Evolutionary conservation across 75 land plant species (phyloP).

Genomic region (Sequoiadendron giganteum): DNA sequence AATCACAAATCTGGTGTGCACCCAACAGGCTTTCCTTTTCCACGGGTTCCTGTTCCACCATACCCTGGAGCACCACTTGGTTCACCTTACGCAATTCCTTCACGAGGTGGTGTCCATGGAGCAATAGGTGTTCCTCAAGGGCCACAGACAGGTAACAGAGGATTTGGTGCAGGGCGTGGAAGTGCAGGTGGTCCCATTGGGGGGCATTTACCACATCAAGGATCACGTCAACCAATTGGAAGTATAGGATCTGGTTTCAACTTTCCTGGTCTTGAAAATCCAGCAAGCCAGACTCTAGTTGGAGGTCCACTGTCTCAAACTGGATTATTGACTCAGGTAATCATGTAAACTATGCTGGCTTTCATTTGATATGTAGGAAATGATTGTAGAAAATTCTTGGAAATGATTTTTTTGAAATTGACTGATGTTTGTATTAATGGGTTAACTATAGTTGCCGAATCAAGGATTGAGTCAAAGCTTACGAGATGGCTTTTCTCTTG

Average conservation of each 20-base stretch:
- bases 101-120: conserved; percentile 94
- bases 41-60: conserved; percentile 79
- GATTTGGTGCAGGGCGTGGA: conserved; percentile 92
- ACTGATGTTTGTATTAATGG: background rate
- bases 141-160: conserved; percentile 80
- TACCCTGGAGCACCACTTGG: conserved; percentile 84
- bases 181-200: conserved; percentile 94
- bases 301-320: conserved; percentile 87
- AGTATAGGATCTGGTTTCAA: conserved; percentile 68
- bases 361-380: background rate
- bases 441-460: conserved; percentile 48
- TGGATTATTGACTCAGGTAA: conserved; percentile 78
- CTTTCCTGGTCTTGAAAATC: conserved; percentile 81
- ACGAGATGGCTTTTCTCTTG: conserved; percentile 91
- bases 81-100: conserved; percentile 97
- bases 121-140: conserved; percentile 94
- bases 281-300: conserved; percentile 81
- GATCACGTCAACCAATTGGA: conserved; percentile 68
- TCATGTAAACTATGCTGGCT: background rate
- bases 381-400: background rate
- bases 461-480: conserved; percentile 85
- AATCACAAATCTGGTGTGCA: conserved; percentile 72
- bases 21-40: conserved; percentile 63
- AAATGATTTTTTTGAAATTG: background rate
- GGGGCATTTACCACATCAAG: conserved; percentile 91